Evolutionary conservation across 2,329 filamentous ascomycete genomes (phyloP).

Genomic region (Xylaria sp.): DNA sequence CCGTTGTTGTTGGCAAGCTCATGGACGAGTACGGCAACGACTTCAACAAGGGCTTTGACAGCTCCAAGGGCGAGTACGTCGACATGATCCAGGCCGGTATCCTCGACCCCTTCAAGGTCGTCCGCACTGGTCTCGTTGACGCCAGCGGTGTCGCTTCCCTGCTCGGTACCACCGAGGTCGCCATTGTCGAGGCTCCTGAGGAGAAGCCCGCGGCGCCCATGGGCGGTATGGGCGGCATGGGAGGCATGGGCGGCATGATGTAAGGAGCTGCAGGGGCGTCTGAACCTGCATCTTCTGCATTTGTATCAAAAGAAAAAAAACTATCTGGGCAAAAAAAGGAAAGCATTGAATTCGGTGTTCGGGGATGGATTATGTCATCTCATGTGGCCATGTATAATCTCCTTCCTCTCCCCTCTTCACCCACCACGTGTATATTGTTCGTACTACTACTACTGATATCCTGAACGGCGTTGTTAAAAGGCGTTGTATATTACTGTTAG

Average conservation of each 20-base stretch:
- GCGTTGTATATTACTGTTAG: slow-evolving; percentile 29
- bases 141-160: slow-evolving; percentile 94
- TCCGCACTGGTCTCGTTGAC: slow-evolving; percentile 90
- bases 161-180: slow-evolving; percentile 95
- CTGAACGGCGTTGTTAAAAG: slow-evolving; percentile 30
- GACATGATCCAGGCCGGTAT: slow-evolving; percentile 98
- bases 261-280: slow-evolving; percentile 16
- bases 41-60: slow-evolving; percentile 99
- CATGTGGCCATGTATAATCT: slow-evolving; percentile 38
- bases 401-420: slow-evolving; percentile 25
- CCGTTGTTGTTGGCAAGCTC: slow-evolving; percentile 95
- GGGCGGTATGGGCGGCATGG: slow-evolving; percentile 48
- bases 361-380: slow-evolving; percentile 30
- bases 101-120: slow-evolving; percentile 98
- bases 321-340: slow-evolving; percentile 32
- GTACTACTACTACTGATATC: slow-evolving; percentile 30
- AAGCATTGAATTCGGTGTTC: slow-evolving; percentile 46
- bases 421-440: slow-evolving; percentile 25
- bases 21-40: slow-evolving; percentile 85
- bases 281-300: slow-evolving; percentile 19
- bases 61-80: slow-evolving; percentile 93
- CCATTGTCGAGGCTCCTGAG: slow-evolving; percentile 92
- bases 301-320: slow-evolving; percentile 32
- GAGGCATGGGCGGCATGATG: slow-evolving; percentile 47
- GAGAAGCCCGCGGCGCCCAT: slow-evolving; percentile 73